Evolutionary conservation across 2,329 filamentous ascomycete genomes (phyloP).

Genomic region (Mycosphaerella arachidis): DNA sequence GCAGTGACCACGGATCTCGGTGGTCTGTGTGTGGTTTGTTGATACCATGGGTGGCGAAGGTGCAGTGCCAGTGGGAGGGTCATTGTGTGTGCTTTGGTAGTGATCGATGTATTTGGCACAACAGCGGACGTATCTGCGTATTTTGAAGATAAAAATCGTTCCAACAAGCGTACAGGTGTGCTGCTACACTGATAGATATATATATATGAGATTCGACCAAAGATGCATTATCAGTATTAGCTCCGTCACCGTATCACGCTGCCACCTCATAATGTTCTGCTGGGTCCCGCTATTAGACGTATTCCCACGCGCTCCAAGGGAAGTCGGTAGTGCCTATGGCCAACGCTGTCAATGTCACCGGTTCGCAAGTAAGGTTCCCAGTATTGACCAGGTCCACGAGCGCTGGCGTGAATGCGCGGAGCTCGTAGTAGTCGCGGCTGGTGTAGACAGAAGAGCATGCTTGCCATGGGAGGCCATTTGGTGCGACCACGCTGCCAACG

Average conservation of each 20-base stretch:
- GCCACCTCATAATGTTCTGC: neutral
- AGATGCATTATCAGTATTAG: neutral
- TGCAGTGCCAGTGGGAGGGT: too few species aligned
- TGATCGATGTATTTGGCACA: too few species aligned
- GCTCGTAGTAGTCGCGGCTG: neutral
- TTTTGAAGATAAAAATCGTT: too few species aligned
- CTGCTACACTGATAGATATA: too few species aligned
- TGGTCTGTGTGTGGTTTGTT: neutral
- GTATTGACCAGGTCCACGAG: neutral
- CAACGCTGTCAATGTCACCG: neutral
- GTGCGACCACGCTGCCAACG: neutral
- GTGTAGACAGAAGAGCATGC: neutral
- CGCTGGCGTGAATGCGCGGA: neutral
- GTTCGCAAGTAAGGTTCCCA: neutral
- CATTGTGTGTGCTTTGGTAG: too few species aligned
- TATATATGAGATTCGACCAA: too few species aligned
- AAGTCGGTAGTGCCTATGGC: neutral
- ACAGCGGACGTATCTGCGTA: too few species aligned
- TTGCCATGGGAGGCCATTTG: neutral
- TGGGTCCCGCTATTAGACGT: neutral
- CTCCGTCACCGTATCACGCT: neutral
- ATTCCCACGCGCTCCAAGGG: neutral
- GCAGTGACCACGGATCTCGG: neutral
- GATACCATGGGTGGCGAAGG: neutral
- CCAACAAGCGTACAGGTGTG: too few species aligned